Evolutionary conservation across 2,329 filamentous ascomycete species (phyloP), one percentile per base, ranked within the genome.

Genomic region (Ophiognomonia clavigignenti-juglandacearum): DNA sequence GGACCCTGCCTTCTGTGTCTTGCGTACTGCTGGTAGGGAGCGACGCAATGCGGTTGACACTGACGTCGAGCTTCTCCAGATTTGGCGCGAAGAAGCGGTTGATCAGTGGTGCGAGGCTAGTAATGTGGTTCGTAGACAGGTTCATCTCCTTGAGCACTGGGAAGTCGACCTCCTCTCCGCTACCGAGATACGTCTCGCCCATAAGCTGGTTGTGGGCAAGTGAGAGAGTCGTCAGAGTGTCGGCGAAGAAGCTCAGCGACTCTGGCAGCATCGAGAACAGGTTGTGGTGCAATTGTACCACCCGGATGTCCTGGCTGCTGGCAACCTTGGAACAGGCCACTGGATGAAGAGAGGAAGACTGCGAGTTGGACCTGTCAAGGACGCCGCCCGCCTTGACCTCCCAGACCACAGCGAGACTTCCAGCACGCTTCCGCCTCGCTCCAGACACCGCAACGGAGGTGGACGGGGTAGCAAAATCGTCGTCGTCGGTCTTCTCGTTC

Each of bases 41-140:
- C 0, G 77, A 75, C 1, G 81, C 77, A 24, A 97, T 68, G n/a
- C 86, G 82, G 62, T 97, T 97, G 54, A 85, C 78, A 20, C 86
- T 89, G 7, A 95, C 74, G 59, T 97, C 88, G 1, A 96, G 73
- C 56, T 85, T 86, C 45, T 85, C 80, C 6, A 97, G 74, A 6
- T 69, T 72, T 0, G 90, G 89, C 0, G 91, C 89, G n/a, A 77
- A 73, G 5, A 97, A 75, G 54, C 81, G 71, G 5, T 72, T 66
- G 3, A 80, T 74, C 14, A 97, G 67, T 1, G 85, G 80, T 1
- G 77, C 73, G 9, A 96, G 68, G 3, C 81, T 81, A 0, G 79
- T 82, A 50, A 96, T 80, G 38, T 83, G 83, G 61, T 93, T 92
- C 20, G 79, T 78, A 36, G 80, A 74, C 19, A 97, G 65, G 57